Base-by-base conservation (phyloP, 2,329 filamentous ascomycete species). In the Colletotrichum liaoningense region DNA sequence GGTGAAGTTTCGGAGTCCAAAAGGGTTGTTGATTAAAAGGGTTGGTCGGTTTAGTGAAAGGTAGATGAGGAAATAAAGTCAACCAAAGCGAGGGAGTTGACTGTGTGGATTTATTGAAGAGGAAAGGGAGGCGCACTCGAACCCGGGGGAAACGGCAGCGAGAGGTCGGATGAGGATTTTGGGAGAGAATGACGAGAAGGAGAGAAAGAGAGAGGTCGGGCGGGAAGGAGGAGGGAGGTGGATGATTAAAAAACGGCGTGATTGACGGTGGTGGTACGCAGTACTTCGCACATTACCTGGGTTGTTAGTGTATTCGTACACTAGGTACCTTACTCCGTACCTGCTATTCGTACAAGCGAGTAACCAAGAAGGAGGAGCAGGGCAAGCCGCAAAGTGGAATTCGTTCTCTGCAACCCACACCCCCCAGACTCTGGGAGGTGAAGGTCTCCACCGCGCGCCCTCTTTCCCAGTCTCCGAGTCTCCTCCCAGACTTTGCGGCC, bases 21-120 rank as follows among this genome's bases (percentile, higher is more conserved):
- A 65, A 69, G 56, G 42, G 62, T 11, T 66, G 62, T 33, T 71
- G 71, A 73, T 73, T 73, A 71, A 73, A 74, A 72, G 58, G 72
- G 68, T 54, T 74, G 72, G 72, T 64, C 68, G 72, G 69, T 52
- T 9, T 67, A 19, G 16, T 54, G 69, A 70, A 74, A 54, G 57
- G 73, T 33, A 69, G 49, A n/a, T 33, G 58, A 56, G 38, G 19
- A 52, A 66, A 71, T 73, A 56, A 66, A 26, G 66, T 70, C 73
- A 69, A 75, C 70, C 69, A 74, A 74, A 75, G 73, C 73, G 73
- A 75, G 73, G 38, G 73, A 74, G 70, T 58, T 75, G 70, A 73
- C 71, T 57, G 30, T 55, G 52, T 38, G 55, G 28, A 42, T 55
- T 57, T 66, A 58, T 69, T 42, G 63, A 75, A 73, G 26, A 35